Conservation (phyloP, 78 protist species). For the Goniomonas avonlea region DNA sequence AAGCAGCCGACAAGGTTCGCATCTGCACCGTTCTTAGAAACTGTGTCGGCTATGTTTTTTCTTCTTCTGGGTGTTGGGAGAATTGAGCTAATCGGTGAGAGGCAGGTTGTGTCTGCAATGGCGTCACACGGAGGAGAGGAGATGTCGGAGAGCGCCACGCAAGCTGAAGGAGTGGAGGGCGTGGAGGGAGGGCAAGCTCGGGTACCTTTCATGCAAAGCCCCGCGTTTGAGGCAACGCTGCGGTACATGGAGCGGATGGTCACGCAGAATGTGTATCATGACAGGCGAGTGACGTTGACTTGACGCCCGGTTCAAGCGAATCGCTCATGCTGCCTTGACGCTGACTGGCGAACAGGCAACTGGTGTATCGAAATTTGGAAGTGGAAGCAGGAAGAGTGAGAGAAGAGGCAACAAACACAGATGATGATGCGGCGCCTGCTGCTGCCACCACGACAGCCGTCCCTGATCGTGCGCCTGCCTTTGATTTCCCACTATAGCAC, state of each 20-base stretch:
- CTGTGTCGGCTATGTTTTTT: neutral
- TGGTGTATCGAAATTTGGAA: neutral
- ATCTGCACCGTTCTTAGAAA: neutral
- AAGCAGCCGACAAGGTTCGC: neutral
- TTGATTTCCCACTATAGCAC: no score
- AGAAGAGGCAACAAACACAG: no score
- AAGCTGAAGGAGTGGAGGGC: neutral
- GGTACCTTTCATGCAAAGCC: neutral
- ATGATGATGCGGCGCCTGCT: neutral
- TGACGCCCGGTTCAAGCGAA: neutral
- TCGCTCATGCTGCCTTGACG: neutral
- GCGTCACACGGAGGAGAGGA: neutral
- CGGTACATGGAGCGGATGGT: constrained; percentile 14
- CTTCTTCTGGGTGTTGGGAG: neutral
- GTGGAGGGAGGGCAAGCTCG: neutral
- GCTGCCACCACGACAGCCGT: neutral
- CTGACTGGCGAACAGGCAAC: no score
- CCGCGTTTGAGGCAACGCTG: neutral
- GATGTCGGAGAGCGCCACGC: neutral
- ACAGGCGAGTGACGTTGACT: neutral
- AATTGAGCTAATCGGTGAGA: neutral
- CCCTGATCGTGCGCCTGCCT: no score
- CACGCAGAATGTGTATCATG: constrained; percentile 15
- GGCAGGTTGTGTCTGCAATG: neutral
- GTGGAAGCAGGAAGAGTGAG: neutral